A percentile compares a stretch with the other conserved stretches of the same genome.
Evolutionary conservation across 1,284 basidiomycete species (phyloP).

Genomic region (Heterobasidion occidentale): DNA sequence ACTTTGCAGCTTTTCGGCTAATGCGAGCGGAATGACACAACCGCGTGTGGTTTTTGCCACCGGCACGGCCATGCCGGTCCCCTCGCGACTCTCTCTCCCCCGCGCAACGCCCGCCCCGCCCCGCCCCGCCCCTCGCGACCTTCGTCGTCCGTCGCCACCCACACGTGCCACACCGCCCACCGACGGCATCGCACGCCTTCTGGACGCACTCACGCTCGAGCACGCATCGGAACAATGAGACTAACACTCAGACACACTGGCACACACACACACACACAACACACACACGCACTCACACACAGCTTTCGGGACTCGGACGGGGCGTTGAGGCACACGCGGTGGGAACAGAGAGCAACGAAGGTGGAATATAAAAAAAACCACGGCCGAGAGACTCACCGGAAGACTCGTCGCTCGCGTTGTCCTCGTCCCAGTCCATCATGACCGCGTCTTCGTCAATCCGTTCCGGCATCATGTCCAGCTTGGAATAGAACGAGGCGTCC

Average conservation of each 20-base stretch:
- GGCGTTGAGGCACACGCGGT: too few relatives aligned
- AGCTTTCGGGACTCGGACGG: background rate
- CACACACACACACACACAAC: background rate
- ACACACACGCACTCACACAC: background rate
- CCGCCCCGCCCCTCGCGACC: background rate
- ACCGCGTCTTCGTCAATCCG: conserved; percentile 6
- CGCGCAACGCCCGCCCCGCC: background rate
- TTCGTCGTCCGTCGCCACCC: background rate
- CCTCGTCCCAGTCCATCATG: conserved; percentile 7
- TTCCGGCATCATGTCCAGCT: conserved; percentile 2
- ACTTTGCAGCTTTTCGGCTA: background rate
- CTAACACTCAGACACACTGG: background rate
- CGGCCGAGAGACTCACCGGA: background rate
- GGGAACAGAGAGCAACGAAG: too few relatives aligned
- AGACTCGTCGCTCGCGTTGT: conserved; percentile 1
- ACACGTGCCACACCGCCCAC: background rate
- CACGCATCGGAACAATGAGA: too few relatives aligned
- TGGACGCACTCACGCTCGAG: too few relatives aligned
- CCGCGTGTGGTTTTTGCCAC: background rate
- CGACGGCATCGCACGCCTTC: too few relatives aligned
- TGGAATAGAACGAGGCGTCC: background rate
- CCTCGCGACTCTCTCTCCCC: background rate
- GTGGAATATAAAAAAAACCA: background rate
- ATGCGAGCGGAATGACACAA: background rate
- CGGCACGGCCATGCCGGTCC: background rate